Evolutionary conservation across 331 rosid species (phyloP), one percentile per base, ranked within the genome.

Genomic region (Stylosanthes scabra): DNA sequence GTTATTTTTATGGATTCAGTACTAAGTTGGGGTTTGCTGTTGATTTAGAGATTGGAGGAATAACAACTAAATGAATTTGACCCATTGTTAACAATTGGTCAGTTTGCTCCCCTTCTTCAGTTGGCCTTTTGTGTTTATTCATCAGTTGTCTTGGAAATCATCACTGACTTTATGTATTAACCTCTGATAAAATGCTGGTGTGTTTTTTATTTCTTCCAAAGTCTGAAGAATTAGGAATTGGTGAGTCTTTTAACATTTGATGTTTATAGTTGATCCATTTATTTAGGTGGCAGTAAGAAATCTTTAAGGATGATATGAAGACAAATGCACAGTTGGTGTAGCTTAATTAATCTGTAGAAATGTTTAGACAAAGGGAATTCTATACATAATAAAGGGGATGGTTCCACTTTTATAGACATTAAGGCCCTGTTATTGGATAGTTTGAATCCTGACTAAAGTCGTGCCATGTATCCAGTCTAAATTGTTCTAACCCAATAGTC

Each of bases 31-130:
- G 70, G 66, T 14, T 58, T 76, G 29, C 57, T 74, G 13, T 62
- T 70, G 46, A 49, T 70, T 49, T 65, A 54, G 78, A 66, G 42
- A 47, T 51, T 59, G 78, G 16, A 44, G 59, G 31, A 74, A 40
- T 56, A 3, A 65, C 50, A 40, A 47, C 55, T 65, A 78, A 81
- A 75, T 50, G 52, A 49, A 49, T 56, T 74, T 39, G 69, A 57
- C 63, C 74, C 74, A 12, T 42, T 58, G 9, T 6, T 54, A 56
- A 66, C 55, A 59, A 14, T 63, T 6, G 20, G 54, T 55, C 46
- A 52, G 63, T 54, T 55, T 63, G 15, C 45, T 4, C 14, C 37
- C 41, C 11, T 31, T 4, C 37, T 52, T 54, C 6, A 68, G 60
- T 74, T 37, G 20, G 49, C 41, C 68, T 20, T 44, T 47, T 49